These are phyloP conservation scores for Neopestalotiopsis rosae DNA, from an alignment of 2,329 filamentous ascomycete genomes.

Conservation along the genomic window DNA sequence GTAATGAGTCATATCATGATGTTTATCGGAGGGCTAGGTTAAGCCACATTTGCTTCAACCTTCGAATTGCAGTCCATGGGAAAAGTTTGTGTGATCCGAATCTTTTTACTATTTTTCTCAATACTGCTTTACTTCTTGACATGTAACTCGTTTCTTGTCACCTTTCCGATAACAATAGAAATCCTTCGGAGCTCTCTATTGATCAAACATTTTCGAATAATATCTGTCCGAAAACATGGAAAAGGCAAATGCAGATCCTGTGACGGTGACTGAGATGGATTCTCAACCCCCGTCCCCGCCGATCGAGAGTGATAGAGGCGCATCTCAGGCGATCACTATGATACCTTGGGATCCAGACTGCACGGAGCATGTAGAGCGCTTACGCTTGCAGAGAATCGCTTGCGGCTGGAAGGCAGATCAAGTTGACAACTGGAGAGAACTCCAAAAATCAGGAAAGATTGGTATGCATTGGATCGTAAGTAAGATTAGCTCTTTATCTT, in stretches of 20 bases:
- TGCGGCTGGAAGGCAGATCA: constrained; percentile 32
- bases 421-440: constrained; percentile 27
- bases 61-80: neutral
- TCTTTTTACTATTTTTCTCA: neutral
- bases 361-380: constrained; percentile 25
- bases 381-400: constrained; percentile 29
- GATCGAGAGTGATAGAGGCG: neutral
- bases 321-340: constrained; percentile 19
- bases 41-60: neutral
- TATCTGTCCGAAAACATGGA: neutral
- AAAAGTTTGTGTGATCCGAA: neutral
- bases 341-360: constrained; percentile 35
- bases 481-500: neutral
- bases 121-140: neutral
- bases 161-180: too few species aligned
- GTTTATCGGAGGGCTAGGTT: neutral
- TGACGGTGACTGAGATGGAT: neutral
- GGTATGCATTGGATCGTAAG: constrained; percentile 25
- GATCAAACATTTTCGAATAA: neutral
- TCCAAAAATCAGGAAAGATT: constrained; percentile 26
- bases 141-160: neutral
- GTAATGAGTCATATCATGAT: neutral
- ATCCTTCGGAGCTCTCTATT: too few species aligned
- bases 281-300: neutral
- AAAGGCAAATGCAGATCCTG: neutral